Evolutionary conservation across 768 basidiomycete species (phyloP), one percentile per base, ranked within the genome.

Genomic region (Pholiota molesta): DNA sequence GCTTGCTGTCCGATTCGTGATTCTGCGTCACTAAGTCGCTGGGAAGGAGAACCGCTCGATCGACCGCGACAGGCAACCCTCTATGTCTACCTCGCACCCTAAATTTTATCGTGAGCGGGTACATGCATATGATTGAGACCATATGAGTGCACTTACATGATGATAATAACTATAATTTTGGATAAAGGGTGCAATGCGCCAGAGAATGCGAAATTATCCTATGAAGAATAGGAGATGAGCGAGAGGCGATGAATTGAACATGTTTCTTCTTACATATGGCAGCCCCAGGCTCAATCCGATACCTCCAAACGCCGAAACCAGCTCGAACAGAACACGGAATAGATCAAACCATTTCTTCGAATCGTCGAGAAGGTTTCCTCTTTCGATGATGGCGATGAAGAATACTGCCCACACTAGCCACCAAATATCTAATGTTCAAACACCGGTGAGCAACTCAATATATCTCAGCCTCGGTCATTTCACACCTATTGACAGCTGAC

Each of bases 381-480:
- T 79, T 74, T 92, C 91, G 40, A 92, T 83, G 58, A 93, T 87
- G 51, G 88, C 85, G 45, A 93, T 78, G 14, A 89, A 67, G 75
- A 91, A 90, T 2, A 94, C 80, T 1, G 83, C 90, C 73, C 86
- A 85, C 0, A 85, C 87, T 8, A 94, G 80, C 90, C 90, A 92
- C 91, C 91, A 92, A 55, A 92, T 87, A 70, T 92, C 90, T 80
- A 11, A 23, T 14, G 52, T 13, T 17, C 16, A 57, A n/a, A 17
- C 19, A 17, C 40, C 29, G 9, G 33, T 13, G 26, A 5, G 42
- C 21, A 6, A 39, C 44, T 16, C 29, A 19, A 5, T 9, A 42
- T 49, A 16, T 23, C 29, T 13, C 2, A 23, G n/a, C 21, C 19
- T 44, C 13, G 19, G 31, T 7, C 21, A n/a, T 45, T 51, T 16